Evolutionary conservation across 495 filamentous ascomycete genomes (phyloP).

Genomic region (Talaromyces wortmannii): DNA sequence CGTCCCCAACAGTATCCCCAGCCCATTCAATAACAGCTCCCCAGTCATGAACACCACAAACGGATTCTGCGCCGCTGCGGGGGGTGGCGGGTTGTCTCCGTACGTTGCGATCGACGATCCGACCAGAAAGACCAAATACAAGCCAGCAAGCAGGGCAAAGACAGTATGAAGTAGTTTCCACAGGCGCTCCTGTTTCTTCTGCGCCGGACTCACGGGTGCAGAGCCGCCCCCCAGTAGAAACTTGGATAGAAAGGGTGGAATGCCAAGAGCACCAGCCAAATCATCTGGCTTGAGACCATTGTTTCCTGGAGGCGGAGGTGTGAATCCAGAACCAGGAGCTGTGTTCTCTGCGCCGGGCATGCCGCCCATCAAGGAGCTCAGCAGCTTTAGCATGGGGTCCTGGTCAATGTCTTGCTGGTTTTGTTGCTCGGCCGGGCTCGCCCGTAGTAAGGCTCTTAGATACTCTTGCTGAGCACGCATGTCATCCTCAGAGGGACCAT

Average conservation of each 20-base stretch:
- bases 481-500: constrained; percentile 12
- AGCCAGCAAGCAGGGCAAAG: constrained; percentile 61
- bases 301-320: constrained; percentile 20
- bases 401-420: constrained; percentile 27
- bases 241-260: constrained; percentile 39
- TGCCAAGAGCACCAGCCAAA: constrained; percentile 23
- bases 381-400: constrained; percentile 56
- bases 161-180: constrained; percentile 75
- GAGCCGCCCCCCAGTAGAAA: constrained; percentile 25
- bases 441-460: constrained; percentile 35
- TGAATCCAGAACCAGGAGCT: constrained; percentile 29
- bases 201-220: constrained; percentile 25
- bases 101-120: constrained; percentile 29
- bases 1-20: constrained; percentile 58
- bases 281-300: constrained; percentile 20
- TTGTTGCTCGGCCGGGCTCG: constrained; percentile 23
- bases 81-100: constrained; percentile 47
- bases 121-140: constrained; percentile 53
- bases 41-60: constrained; percentile 80
- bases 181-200: constrained; percentile 43
- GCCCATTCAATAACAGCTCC: constrained; percentile 65
- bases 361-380: constrained; percentile 52
- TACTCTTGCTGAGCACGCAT: constrained; percentile 37
- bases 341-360: constrained; percentile 22
- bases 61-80: constrained; percentile 55